These are phyloP conservation scores for Ambrosiella xylebori DNA, from an alignment of 2,329 filamentous ascomycete species.

Conservation along the genomic window DNA sequence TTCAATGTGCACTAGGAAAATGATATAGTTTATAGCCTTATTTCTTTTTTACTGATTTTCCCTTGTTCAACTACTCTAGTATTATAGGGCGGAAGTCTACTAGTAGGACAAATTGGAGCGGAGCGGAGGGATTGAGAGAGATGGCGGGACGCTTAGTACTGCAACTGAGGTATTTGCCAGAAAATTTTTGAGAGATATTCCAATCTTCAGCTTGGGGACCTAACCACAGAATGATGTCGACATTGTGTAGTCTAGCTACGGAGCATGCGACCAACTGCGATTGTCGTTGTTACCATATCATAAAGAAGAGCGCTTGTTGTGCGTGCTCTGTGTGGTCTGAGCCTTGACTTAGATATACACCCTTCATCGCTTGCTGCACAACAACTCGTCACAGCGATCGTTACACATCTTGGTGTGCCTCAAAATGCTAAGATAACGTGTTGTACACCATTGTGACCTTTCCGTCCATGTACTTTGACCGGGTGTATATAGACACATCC, in stretches of 20 bases:
- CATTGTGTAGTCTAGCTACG: too few species aligned
- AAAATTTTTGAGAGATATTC: not conserved
- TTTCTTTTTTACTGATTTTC: too few species aligned
- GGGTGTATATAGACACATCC: too few species aligned
- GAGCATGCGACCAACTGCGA: too few species aligned
- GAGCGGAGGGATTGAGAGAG: not conserved
- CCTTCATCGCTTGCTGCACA: not conserved
- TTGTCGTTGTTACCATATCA: not conserved
- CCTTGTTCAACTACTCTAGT: not conserved
- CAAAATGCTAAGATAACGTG: not conserved
- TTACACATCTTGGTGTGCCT: not conserved
- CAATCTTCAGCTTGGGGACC: not conserved
- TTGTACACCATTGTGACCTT: too few species aligned
- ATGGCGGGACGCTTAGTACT: not conserved
- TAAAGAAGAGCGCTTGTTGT: not conserved
- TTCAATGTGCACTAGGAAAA: not conserved
- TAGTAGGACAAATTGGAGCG: not conserved
- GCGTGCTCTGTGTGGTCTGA: not conserved
- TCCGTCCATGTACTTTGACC: too few species aligned
- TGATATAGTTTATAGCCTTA: too few species aligned
- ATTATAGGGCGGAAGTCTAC: not conserved
- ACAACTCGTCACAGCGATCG: not conserved
- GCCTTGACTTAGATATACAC: not conserved
- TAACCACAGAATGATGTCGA: too few species aligned
- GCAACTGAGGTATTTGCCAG: too few species aligned